Conservation (phyloP, 805 yeast species). For the Saturnispora bothae region DNA sequence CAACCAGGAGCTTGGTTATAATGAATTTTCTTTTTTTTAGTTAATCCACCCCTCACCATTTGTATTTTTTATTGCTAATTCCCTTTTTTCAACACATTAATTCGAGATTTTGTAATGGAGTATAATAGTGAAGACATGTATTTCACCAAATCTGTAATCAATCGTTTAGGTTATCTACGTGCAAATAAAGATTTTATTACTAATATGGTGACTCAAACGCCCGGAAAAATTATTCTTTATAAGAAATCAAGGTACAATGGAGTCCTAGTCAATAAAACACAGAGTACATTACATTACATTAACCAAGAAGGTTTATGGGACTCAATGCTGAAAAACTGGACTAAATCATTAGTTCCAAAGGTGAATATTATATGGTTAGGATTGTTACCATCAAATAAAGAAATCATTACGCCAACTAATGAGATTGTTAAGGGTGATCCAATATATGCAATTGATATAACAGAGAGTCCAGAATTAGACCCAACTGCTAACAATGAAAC, state of each 20-base stretch:
- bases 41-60: background rate
- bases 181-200: constrained; percentile 41
- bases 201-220: constrained; percentile 6
- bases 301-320: constrained; percentile 3
- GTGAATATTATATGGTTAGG: constrained; percentile 6
- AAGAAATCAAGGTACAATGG: constrained; percentile 8
- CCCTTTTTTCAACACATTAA: background rate
- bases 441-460: constrained; percentile 50
- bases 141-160: constrained; percentile 31
- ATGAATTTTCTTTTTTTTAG: background rate
- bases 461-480: constrained; percentile 14
- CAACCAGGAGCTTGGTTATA: constrained; percentile 22
- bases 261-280: background rate
- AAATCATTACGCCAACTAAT: constrained; percentile 9
- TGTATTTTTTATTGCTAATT: constrained; percentile 1
- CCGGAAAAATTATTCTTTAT: constrained; percentile 39
- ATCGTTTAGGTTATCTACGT: constrained; percentile 55
- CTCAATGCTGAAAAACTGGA: constrained; percentile 3
- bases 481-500: constrained; percentile 7
- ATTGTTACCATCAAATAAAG: background rate
- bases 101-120: background rate
- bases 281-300: background rate
- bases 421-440: constrained; percentile 52
- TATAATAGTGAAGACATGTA: constrained; percentile 2
- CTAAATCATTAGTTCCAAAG: background rate